phyloP scores from a whole-genome alignment of 768 basidiomycete species.

The Tricholoma sp. region DNA sequence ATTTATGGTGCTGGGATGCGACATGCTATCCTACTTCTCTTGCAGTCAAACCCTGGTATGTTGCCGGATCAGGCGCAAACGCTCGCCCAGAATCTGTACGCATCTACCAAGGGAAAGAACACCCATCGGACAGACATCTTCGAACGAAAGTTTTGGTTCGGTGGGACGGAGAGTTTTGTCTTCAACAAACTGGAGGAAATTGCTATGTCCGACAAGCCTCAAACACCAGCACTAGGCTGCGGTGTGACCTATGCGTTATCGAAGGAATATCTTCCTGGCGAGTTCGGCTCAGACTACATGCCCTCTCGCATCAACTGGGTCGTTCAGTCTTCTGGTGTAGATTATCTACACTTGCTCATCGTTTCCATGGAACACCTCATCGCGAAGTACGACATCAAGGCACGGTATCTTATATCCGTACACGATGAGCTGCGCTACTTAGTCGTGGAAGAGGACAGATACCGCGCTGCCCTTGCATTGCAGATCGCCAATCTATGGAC shows the following conservation, averaged over 20 bases:
- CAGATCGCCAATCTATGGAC: slow-evolving; percentile 98
- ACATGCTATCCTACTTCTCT: slow-evolving; percentile 82
- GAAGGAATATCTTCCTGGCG: slow-evolving; percentile 78
- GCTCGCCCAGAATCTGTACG: slow-evolving; percentile 81
- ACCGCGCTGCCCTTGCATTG: slow-evolving; percentile 86
- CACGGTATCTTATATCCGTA: slow-evolving; percentile 93
- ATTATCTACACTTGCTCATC: slow-evolving; percentile 95
- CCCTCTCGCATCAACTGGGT: slow-evolving; percentile 99
- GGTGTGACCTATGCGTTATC: slow-evolving; percentile 92
- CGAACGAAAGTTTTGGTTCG: slow-evolving; percentile 89
- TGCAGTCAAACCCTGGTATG: slow-evolving; percentile 82
- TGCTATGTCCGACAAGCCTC: slow-evolving; percentile 78
- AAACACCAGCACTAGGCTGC: slow-evolving; percentile 91
- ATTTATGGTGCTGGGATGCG: slow-evolving; percentile 99
- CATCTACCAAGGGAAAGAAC: slow-evolving; percentile 90
- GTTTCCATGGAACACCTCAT: slow-evolving; percentile 91
- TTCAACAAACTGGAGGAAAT: slow-evolving; percentile 99
- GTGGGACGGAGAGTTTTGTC: slow-evolving; percentile 91
- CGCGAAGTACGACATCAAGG: slow-evolving; percentile 74
- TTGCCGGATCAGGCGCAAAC: slow-evolving; percentile 71
- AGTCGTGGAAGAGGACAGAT: slow-evolving; percentile 82
- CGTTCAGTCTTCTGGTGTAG: slow-evolving; percentile 97
- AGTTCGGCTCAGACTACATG: slow-evolving; percentile 85
- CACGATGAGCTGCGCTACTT: slow-evolving; percentile 97
- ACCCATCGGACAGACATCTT: slow-evolving; percentile 74